Evolutionary conservation across 2,329 filamentous ascomycete species (phyloP).

Genomic region (Colletotrichum tropicicola): DNA sequence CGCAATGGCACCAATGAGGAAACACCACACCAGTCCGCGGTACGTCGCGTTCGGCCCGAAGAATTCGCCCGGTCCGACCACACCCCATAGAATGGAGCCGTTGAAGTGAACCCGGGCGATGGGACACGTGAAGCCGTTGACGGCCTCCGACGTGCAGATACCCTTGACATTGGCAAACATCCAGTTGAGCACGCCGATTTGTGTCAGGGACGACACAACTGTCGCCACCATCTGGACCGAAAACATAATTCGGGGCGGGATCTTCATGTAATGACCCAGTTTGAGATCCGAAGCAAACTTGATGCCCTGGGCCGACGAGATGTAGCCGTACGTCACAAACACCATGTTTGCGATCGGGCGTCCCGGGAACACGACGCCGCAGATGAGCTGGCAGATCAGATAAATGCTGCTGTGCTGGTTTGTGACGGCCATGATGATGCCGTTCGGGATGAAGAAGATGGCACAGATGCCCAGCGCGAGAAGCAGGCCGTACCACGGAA

Average conservation of each 20-base stretch:
- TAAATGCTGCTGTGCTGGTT: constrained; percentile 91
- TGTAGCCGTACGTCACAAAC: constrained; percentile 91
- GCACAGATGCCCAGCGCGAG: constrained; percentile 81
- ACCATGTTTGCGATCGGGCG: constrained; percentile 93
- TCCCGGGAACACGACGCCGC: constrained; percentile 83
- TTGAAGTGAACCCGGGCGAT: constrained; percentile 91
- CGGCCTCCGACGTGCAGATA: constrained; percentile 81
- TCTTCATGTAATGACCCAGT: constrained; percentile 89
- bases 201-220: constrained; percentile 79
- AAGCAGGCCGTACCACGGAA: constrained; percentile 88
- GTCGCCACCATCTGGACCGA: constrained; percentile 81
- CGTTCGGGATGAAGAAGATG: constrained; percentile 87
- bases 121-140: constrained; percentile 89
- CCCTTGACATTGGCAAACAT: constrained; percentile 82
- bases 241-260: constrained; percentile 82
- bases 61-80: constrained; percentile 84
- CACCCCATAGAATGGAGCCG: constrained; percentile 88
- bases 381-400: constrained; percentile 86
- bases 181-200: constrained; percentile 89
- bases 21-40: constrained; percentile 81
- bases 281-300: constrained; percentile 91
- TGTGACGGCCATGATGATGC: constrained; percentile 92
- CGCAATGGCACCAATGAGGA: constrained; percentile 78
- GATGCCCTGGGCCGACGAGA: constrained; percentile 87
- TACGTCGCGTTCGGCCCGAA: constrained; percentile 82